Evolutionary conservation across 139 green algal species (phyloP), one percentile per base, ranked within the genome.

Genomic region (Chlorella sorokiniana): DNA sequence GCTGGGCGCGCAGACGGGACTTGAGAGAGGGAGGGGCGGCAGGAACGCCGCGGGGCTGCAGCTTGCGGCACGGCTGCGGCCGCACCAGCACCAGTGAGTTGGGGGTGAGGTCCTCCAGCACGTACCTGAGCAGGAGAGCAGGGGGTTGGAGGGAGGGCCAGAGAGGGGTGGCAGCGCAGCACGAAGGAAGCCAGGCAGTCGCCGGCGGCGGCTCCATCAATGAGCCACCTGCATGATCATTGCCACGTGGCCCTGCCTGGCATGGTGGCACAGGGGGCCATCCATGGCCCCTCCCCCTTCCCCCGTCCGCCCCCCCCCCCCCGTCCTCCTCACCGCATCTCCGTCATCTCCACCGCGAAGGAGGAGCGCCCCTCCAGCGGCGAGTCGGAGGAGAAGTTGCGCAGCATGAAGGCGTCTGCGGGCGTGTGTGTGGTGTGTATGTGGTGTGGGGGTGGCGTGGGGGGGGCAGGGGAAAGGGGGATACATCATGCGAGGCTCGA

Each of bases 321-420:
- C 27, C 16, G 18, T 33, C 18, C 16, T 33, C 18, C 51, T 38
- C 68, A 78, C 85, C 77, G 61, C 85, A 95, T 94, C 63, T 97
- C 93, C 7, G 82, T 77, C 91, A 96, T 96, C 83, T 98, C 95
- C 33, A 97, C 80, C 0, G 90, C 92, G 85, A 98, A 99, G 31
- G 86, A 87, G 82, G 91, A 97, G 52, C 91, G 88, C 33, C 89
- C 89, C 78, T 98, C 93, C 67, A 91, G 45, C 2, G 96, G 96
- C 4, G 87, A 89, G 86, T 99, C 95, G 1, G 93, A 90, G 25
- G 80, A 86, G 67, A 95, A 95, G 76, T 88, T 96, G 75, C 95
- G 89, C 68, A 97, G 88, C 80, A 97, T 93, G 69, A 97, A 90
- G 31, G 89, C 79, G 76, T 97, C 90, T 22, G n/a, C 29, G 48